Evolutionary conservation across 169 alveolate species (phyloP), one percentile per base, ranked within the genome.

Genomic region (Eimeria necatrix): DNA sequence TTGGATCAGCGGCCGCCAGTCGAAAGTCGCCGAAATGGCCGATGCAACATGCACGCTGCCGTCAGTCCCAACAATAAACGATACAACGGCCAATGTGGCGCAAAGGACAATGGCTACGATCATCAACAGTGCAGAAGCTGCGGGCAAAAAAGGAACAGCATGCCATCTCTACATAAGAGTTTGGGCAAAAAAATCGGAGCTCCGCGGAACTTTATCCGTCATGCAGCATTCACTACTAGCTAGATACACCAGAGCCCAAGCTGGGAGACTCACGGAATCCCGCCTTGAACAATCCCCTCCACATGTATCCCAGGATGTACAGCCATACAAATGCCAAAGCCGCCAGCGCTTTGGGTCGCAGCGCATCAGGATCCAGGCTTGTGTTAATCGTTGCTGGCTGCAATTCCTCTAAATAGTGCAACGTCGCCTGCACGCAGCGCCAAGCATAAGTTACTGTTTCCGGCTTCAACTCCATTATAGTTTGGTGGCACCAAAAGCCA

Each of bases 221-320:
- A 3, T 64, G 18, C 73, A 61, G 41, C 41, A 32, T 32, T 32
- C 41, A 32, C 41, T 32, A 32, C 41, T 32, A 32, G 41, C 2
- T 32, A 2, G 41, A 32, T 32, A 2, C 41, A 32, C 41, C 41
- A 32, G 41, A 22, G 74, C 22, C 24, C 26, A 60, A 7, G 49
- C 68, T 24, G 4, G 52, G 14, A 32, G 20, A 12, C 95, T 76
- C 73, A 91, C 95, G 87, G 83, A 91, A 91, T 20, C 95, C 95
- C 22, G 86, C 83, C 51, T 91, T 91, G 89, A 91, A 91, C 71
- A 91, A 83, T 49, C 95, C 95, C 18, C 95, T 83, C 95, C 95
- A 91, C 48, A 91, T 91, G 56, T 91, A 91, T 32, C 91, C 95
- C 56, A 91, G 95, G 49, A 91, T 91, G 84, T 91, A 91, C 24